Evolutionary conservation across 768 basidiomycete genomes (phyloP).

Genomic region (Butyriboletus loyo): DNA sequence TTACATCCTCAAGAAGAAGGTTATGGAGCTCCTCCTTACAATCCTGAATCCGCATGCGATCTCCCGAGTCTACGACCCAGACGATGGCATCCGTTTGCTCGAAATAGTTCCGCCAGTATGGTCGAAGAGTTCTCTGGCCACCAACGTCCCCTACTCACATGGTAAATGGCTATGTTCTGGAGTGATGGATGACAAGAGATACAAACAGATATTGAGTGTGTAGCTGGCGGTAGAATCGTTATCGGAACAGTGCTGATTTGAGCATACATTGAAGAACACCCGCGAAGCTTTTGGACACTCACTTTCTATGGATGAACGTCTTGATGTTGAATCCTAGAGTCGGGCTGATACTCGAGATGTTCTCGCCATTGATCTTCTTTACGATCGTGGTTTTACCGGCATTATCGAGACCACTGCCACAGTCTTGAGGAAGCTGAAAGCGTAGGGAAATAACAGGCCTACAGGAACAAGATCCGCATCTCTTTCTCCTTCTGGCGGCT

Average conservation of each 20-base stretch:
- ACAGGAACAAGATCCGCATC: slow-evolving; percentile 96
- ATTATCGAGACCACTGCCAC: slow-evolving; percentile 87
- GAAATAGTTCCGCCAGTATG: slow-evolving; percentile 99
- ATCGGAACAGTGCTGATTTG: slow-evolving; percentile 21
- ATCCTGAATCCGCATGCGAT: slow-evolving; percentile 85
- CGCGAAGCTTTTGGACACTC: slow-evolving; percentile 30
- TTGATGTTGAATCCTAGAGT: slow-evolving; percentile 99
- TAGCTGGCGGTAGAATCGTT: slow-evolving; percentile 34
- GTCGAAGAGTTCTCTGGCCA: slow-evolving; percentile 90
- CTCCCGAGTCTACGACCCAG: slow-evolving; percentile 98
- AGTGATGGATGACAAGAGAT: not conserved
- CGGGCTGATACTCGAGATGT: slow-evolving; percentile 83
- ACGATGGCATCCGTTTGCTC: slow-evolving; percentile 98
- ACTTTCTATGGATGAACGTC: slow-evolving; percentile 91
- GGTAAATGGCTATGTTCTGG: slow-evolving; percentile 69
- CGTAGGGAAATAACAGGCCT: slow-evolving; percentile 24
- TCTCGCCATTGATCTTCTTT: slow-evolving; percentile 91
- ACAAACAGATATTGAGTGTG: slow-evolving; percentile 44
- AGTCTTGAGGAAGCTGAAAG: slow-evolving; percentile 15
- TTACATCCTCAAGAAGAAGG: slow-evolving; percentile 89
- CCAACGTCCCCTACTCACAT: slow-evolving; percentile 93
- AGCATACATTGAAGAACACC: slow-evolving; percentile 13
- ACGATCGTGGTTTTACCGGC: slow-evolving; percentile 98
- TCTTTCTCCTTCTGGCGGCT: slow-evolving; percentile 93
- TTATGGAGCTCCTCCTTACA: slow-evolving; percentile 85